phyloP scores from a whole-genome alignment of 202 grass and related monocot genomes.

The Hordeum pubiflorum region DNA sequence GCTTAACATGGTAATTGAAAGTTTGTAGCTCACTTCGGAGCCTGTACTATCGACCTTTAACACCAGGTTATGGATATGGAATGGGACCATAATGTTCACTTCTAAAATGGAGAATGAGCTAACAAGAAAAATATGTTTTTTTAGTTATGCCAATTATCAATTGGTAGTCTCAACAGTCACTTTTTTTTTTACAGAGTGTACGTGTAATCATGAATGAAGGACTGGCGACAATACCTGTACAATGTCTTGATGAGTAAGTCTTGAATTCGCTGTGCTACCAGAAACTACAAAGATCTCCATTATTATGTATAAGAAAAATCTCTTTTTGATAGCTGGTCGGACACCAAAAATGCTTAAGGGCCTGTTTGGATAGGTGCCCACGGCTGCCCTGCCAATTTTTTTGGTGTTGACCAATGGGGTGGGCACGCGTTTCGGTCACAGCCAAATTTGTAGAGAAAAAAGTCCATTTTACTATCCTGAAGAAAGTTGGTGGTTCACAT shows the following conservation, averaged over 20 bases:
- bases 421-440: no score
- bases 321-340: conserved; percentile 11
- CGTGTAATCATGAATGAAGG: conserved; percentile 99
- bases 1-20: background rate
- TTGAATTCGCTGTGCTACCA: background rate
- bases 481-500: no score
- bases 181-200: conserved; percentile 68
- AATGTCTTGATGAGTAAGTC: conserved; percentile 85
- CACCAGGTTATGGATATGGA: background rate
- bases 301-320: background rate
- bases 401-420: no score
- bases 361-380: no score
- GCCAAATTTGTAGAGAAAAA: no score
- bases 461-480: no score
- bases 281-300: conserved; percentile 1
- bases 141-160: background rate
- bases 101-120: background rate
- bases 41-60: background rate
- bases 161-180: conserved; percentile 12
- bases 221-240: conserved; percentile 69
- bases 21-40: background rate
- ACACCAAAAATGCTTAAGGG: background rate
- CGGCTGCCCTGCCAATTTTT: no score
- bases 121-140: background rate
- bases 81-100: background rate